These are phyloP conservation scores for Helianthus annuus DNA, from an alignment of 129 eudicot species.

Conservation along the genomic window DNA sequence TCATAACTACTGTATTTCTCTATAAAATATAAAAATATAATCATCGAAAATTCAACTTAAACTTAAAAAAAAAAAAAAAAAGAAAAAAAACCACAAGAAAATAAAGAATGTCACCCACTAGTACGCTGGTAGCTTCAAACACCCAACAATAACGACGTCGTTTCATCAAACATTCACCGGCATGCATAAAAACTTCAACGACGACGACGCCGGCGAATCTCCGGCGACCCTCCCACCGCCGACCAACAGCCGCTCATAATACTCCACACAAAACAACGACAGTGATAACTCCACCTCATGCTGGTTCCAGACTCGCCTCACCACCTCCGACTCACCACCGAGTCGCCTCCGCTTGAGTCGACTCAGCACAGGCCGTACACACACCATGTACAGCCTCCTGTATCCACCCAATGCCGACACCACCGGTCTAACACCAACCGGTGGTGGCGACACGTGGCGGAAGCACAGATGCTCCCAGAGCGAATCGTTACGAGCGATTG, in stretches of 20 bases:
- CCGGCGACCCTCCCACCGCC: constrained; percentile 50
- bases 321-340: constrained; percentile 44
- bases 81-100: background rate
- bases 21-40: constrained; percentile 17
- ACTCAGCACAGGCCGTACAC: constrained; percentile 73
- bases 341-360: constrained; percentile 44
- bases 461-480: constrained; percentile 92
- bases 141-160: constrained; percentile 4
- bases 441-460: constrained; percentile 71
- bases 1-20: constrained; percentile 11
- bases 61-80: background rate
- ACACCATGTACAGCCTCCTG: constrained; percentile 74
- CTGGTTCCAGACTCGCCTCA: constrained; percentile 56
- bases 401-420: constrained; percentile 86
- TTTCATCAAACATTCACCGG: constrained; percentile 54
- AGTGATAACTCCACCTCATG: constrained; percentile 82
- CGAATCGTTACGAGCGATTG: constrained; percentile 60
- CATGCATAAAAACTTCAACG: constrained; percentile 81
- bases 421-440: constrained; percentile 55
- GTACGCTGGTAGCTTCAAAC: constrained; percentile 11
- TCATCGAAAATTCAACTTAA: background rate
- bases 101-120: constrained; percentile 34
- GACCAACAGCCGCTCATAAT: constrained; percentile 66
- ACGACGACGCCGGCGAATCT: constrained; percentile 64
- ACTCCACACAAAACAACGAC: constrained; percentile 85